Percentiles rank a stretch among this genome's conserved stretches.
These are phyloP conservation scores for Delphinella strobiligena DNA, from an alignment of 2,329 filamentous ascomycete genomes.

Conservation along the genomic window DNA sequence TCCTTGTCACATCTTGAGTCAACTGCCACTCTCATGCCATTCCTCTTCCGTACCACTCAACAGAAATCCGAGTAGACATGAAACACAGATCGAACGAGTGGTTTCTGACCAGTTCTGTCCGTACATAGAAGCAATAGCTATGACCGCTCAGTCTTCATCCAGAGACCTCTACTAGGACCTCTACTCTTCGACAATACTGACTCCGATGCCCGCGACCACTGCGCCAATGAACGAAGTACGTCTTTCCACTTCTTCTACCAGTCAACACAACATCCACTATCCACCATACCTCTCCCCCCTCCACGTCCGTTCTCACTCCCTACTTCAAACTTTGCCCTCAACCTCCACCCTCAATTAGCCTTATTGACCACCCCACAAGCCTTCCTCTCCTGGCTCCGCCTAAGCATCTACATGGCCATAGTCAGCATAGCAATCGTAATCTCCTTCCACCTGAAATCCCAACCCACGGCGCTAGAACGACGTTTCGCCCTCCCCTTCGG, in stretches of 20 bases:
- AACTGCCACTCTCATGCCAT: too few relatives aligned
- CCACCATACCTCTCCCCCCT: background rate
- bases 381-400: conserved; percentile 82
- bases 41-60: too few relatives aligned
- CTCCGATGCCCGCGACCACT: conserved; percentile 66
- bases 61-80: too few relatives aligned
- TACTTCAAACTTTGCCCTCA: background rate
- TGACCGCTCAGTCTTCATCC: conserved; percentile 39
- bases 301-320: conserved; percentile 26
- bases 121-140: conserved; percentile 16
- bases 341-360: too few relatives aligned
- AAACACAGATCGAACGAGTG: too few relatives aligned
- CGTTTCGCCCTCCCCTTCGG: conserved; percentile 74
- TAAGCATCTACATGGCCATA: conserved; percentile 82
- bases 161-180: conserved; percentile 52
- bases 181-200: conserved; percentile 63
- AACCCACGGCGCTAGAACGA: conserved; percentile 59
- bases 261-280: too few relatives aligned
- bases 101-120: too few relatives aligned
- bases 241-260: background rate
- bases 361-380: too few relatives aligned
- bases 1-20: too few relatives aligned
- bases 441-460: conserved; percentile 76
- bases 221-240: conserved; percentile 61
- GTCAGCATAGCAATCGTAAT: conserved; percentile 83